These are phyloP conservation scores for Vitis rotundifolia DNA, from an alignment of 164 flowering plant genomes.

Conservation along the genomic window DNA sequence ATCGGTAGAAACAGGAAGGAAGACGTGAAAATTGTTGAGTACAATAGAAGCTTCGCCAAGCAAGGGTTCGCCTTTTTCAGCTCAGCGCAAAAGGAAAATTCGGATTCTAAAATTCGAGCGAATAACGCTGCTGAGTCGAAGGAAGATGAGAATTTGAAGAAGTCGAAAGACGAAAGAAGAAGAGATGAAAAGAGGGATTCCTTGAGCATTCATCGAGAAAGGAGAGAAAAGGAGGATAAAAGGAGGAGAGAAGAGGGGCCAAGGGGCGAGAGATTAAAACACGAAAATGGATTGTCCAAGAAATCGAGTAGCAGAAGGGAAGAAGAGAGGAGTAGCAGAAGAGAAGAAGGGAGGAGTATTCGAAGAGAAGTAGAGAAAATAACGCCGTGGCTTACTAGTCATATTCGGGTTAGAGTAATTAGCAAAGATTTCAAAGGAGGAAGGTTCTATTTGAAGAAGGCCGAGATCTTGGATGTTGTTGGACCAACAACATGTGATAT, in stretches of 20 bases:
- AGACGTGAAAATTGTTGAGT: constrained; percentile 57
- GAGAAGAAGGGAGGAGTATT: constrained; percentile 9
- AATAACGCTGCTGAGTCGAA: no score
- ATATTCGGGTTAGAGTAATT: constrained; percentile 72
- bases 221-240: no score
- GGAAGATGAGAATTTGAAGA: no score
- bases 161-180: no score
- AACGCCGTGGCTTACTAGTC: constrained; percentile 63
- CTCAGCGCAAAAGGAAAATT: no score
- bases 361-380: constrained; percentile 8
- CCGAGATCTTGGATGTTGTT: constrained; percentile 77
- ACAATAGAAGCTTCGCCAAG: constrained; percentile 27
- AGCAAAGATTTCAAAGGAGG: constrained; percentile 79
- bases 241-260: no score
- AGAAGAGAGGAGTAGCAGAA: constrained; percentile 18
- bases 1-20: constrained; percentile 65
- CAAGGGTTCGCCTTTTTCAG: constrained; percentile 55
- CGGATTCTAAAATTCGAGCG: no score
- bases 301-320: constrained; percentile 12
- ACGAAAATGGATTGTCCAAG: not conserved
- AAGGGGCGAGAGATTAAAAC: no score
- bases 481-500: constrained; percentile 67
- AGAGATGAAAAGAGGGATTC: no score
- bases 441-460: constrained; percentile 73
- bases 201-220: no score